These are phyloP conservation scores for Acacia melanoxylon DNA, from an alignment of 306 rosid genomes.

Conservation along the genomic window DNA sequence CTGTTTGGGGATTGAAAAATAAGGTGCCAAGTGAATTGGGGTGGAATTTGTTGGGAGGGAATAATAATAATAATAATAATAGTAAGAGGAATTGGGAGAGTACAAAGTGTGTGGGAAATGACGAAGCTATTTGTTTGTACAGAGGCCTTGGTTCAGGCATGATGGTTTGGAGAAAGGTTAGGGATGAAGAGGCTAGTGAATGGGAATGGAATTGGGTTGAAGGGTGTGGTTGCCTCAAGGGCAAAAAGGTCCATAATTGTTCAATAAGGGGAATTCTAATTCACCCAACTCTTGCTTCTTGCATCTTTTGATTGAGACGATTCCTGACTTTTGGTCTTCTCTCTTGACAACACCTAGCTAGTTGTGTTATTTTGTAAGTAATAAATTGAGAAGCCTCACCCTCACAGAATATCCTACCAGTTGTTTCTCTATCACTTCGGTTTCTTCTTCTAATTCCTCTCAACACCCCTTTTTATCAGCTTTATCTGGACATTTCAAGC, in stretches of 20 bases:
- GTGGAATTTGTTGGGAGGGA: slow-evolving; percentile 46
- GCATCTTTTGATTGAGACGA: slow-evolving; percentile 7
- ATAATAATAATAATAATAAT: not conserved
- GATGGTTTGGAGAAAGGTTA: slow-evolving; percentile 49
- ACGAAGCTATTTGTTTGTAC: slow-evolving; percentile 53
- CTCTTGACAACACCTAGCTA: not conserved
- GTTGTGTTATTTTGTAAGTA: not conserved
- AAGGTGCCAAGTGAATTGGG: slow-evolving; percentile 60
- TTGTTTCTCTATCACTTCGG: not conserved
- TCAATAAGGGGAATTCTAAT: slow-evolving; percentile 61
- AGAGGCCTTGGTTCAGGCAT: slow-evolving; percentile 61
- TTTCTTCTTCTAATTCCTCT: not conserved
- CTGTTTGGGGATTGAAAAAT: slow-evolving; percentile 52
- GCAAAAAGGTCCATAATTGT: slow-evolving; percentile 43
- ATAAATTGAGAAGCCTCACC: not conserved
- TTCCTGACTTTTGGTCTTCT: not conserved
- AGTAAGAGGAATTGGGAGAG: slow-evolving; percentile 56
- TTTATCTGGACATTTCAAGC: not conserved
- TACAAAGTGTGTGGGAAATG: slow-evolving; percentile 61
- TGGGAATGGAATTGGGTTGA: slow-evolving; percentile 80
- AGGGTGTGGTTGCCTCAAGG: slow-evolving; percentile 47
- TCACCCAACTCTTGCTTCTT: slow-evolving; percentile 62
- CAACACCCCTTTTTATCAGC: not conserved
- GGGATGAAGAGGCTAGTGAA: slow-evolving; percentile 1
- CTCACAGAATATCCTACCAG: not conserved